Conservation (phyloP, 2,329 filamentous ascomycete species). For the Didymella pinodella region DNA sequence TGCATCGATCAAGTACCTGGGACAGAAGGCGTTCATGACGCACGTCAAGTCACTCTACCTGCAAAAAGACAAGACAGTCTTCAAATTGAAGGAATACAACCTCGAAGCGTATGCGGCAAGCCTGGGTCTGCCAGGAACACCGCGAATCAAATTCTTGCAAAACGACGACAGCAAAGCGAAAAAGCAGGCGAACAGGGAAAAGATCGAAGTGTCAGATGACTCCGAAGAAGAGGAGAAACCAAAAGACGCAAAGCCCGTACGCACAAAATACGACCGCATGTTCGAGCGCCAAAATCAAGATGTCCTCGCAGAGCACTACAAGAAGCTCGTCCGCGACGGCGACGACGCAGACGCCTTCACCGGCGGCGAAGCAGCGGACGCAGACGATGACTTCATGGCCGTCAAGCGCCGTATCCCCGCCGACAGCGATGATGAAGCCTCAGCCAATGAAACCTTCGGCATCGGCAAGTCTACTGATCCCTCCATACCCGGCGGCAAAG, state of each 20-base stretch:
- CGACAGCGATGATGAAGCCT: constrained; percentile 64
- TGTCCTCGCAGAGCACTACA: constrained; percentile 91
- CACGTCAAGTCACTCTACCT: constrained; percentile 86
- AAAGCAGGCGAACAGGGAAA: constrained; percentile 83
- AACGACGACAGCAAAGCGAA: constrained; percentile 84
- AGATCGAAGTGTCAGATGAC: constrained; percentile 65
- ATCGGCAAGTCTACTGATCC: constrained; percentile 54
- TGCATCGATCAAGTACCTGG: constrained; percentile 90
- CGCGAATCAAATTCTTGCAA: constrained; percentile 91
- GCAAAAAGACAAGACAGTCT: constrained; percentile 91
- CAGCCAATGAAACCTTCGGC: constrained; percentile 27
- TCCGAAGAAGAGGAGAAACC: constrained; percentile 63
- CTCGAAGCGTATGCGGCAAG: constrained; percentile 86
- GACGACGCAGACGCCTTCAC: constrained; percentile 51
- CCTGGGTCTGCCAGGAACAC: constrained; percentile 87
- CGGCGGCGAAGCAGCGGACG: constrained; percentile 56
- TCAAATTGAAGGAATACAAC: constrained; percentile 82
- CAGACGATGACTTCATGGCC: constrained; percentile 82
- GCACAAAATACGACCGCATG: constrained; percentile 98
- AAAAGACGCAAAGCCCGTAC: constrained; percentile 70
- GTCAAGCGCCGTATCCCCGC: constrained; percentile 87
- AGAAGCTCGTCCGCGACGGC: constrained; percentile 75
- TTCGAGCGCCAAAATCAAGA: constrained; percentile 97
- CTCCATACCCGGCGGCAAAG: constrained; percentile 57
- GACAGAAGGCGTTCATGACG: constrained; percentile 93